Evolutionary conservation across 1,139 yeast genomes (phyloP), one percentile per base, ranked within the genome.

Genomic region (Komagataea norvegica): DNA sequence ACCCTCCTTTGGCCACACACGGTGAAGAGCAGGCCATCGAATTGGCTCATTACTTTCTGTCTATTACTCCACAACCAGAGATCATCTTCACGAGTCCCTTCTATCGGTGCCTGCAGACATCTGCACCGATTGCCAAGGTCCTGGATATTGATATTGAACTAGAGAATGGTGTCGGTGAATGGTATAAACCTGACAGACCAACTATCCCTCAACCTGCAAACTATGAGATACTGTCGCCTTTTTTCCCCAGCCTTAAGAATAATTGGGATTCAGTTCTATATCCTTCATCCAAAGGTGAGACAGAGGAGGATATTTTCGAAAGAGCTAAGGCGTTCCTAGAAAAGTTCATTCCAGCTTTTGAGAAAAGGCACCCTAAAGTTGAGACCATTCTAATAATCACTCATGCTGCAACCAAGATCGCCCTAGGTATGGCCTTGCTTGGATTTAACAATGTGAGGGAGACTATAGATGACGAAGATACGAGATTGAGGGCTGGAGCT

Each of bases 61-160:
- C 64, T 1, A 54, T 76, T 15, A 61, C 65, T 5, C 73, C 77
- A 18, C 69, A 66, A 38, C 85, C 89, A 1, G 77, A 79, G 44
- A 64, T 79, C 36, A 70, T 86, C 18, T 66, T 83, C 49, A 65
- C 81, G 2, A 86, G 96, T 3, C 97, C 97, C 0, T 89, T 87
- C 58, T 88, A 86, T 58, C 66, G 97, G 44, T 91, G 97, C 59
- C 67, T 89, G 13, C 89, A 91, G 57, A 88, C 97, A 0, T 74
- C 83, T 3, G 71, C 74, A 31, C 85, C 89, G 3, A 64, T 79
- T n/a, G 77, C 89, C 2, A 65, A 72, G 25, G 59, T 60, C 33
- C 61, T 82, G 19, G 74, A 67, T 10, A 54, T 79, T 25, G 75
- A 77, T n/a, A 70, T 85, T 11, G 68, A 64, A 26, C 59, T 81